Conservation (phyloP, 139 green algal species). For the Asterochloris sp. region DNA sequence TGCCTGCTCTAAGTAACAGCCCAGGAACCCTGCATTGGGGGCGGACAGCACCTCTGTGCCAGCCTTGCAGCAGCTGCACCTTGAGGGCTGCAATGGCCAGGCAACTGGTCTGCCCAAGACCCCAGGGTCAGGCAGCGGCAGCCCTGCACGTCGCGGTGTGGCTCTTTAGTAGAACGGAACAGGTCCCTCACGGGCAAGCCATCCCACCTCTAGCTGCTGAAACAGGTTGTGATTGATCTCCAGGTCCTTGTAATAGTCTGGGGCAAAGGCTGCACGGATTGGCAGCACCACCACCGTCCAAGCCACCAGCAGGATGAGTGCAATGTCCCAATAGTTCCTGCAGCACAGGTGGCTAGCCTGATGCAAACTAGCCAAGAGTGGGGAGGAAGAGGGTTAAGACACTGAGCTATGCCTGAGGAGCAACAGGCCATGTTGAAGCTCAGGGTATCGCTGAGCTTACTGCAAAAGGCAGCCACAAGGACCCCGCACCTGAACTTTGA, state of each 20-base stretch:
- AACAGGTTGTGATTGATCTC: conserved; percentile 18
- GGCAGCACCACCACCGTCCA: conserved; percentile 29
- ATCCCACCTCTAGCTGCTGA: conserved; percentile 18
- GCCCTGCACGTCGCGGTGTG: not conserved
- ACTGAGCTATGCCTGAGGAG: no score
- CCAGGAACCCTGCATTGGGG: not conserved
- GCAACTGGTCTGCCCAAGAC: not conserved
- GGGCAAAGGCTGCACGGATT: conserved; percentile 24
- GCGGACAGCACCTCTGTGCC: not conserved
- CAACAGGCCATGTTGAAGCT: no score
- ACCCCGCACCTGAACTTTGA: conserved; percentile 6
- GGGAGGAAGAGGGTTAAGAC: no score
- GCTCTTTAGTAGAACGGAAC: not conserved
- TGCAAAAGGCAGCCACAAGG: no score
- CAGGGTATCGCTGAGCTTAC: no score
- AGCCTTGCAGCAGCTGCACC: not conserved
- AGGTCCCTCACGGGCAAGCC: not conserved
- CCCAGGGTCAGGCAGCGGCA: not conserved
- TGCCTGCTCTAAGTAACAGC: not conserved
- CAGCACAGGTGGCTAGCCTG: no score
- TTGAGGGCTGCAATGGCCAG: not conserved
- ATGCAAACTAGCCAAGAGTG: no score
- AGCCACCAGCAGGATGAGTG: conserved; percentile 18
- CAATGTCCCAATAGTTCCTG: conserved; percentile 19
- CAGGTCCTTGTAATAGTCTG: conserved; percentile 21